Base-by-base conservation (phyloP, 306 rosid genomes). In the Phaseolus lunatus region DNA sequence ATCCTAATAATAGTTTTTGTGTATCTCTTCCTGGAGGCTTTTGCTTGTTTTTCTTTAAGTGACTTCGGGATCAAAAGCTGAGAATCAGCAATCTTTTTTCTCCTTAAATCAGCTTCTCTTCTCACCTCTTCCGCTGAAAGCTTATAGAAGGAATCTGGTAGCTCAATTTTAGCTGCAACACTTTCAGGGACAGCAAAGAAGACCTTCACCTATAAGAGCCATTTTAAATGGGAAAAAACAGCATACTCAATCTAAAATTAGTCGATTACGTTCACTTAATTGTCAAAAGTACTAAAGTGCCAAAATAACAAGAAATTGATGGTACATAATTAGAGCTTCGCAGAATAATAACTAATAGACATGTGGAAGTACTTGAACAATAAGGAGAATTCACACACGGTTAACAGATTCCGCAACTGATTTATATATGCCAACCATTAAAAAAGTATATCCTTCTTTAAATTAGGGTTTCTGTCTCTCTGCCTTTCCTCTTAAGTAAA, bases 171-270 rank as follows among this genome's bases (percentile, higher is more conserved):
- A 26, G 99, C 90, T 5, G 99, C 99, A 44, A 87, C 72, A 16
- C 87, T 89, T 81, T 92, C 99, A 10, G 99, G 81, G 72, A 92
- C 97, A 16, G 99, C 89, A 81, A 92, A 96, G 96, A 96, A 96
- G 75, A 96, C 97, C 86, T 85, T 90, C 47, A 84, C 90, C 98
- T 95, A 53, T 43, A 67, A 78, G 74, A 33, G 23, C 44, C 62
- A 67, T 82, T 22, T 43, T 35, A 44, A 33, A 48, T 53, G 24
- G 59, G 63, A 22, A 56, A 72, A 57, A 57, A 14, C 43, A 82
- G 59, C 50, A 82, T 62, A 27, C 37, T 70, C 27, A 64, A 57
- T 72, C 62, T 20, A 23, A 59, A 31, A 48, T 48, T 22, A 23
- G 27, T 48, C 15, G 41, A 52, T 15, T 61, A 26, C 15, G 49